A percentile compares a stretch with the other conserved stretches of the same genome.
phyloP scores from a whole-genome alignment of 1,284 basidiomycete species.

The Pseudozyma thailandica region DNA sequence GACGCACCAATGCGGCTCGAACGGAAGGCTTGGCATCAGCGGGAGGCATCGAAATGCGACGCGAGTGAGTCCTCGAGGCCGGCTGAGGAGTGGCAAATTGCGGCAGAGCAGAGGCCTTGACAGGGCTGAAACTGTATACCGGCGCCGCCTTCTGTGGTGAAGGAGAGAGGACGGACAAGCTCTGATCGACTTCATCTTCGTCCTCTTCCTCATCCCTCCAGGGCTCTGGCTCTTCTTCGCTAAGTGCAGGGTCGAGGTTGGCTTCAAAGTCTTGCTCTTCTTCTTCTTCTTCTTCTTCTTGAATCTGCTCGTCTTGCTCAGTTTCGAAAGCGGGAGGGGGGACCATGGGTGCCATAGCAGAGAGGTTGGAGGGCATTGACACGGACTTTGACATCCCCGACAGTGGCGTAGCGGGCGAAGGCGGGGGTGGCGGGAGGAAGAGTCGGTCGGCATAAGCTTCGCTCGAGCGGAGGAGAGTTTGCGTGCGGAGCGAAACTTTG shows the following conservation, averaged over 20 bases:
- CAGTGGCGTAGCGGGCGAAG: conserved; percentile 2
- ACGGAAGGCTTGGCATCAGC: conserved; percentile 22
- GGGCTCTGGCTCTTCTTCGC: conserved; percentile 15
- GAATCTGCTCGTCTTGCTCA: too few relatives aligned
- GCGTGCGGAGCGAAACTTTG: conserved; percentile 46
- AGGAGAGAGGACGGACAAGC: conserved; percentile 27
- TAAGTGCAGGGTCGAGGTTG: conserved; percentile 22
- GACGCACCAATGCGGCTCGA: conserved; percentile 27
- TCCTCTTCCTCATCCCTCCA: conserved; percentile 36
- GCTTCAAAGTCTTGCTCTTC: conserved; percentile 18
- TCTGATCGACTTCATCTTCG: conserved; percentile 49
- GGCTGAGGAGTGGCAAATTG: conserved; percentile 43
- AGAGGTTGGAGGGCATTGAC: conserved; percentile 42
- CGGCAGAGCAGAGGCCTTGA: conserved; percentile 27
- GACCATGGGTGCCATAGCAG: conserved; percentile 7
- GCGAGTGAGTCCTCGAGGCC: conserved; percentile 13
- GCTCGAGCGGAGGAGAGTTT: conserved; percentile 44
- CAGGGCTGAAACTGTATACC: conserved; percentile 27
- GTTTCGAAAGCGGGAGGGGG: conserved; percentile 9
- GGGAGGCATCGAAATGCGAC: conserved; percentile 35
- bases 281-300: not conserved
- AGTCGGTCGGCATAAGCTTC: conserved; percentile 45
- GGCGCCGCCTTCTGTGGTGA: conserved; percentile 16
- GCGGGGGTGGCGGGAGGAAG: conserved; percentile 42
- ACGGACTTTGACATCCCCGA: conserved; percentile 35